phyloP scores from a whole-genome alignment of 2,329 filamentous ascomycete species.

The Alternaria sp. region DNA sequence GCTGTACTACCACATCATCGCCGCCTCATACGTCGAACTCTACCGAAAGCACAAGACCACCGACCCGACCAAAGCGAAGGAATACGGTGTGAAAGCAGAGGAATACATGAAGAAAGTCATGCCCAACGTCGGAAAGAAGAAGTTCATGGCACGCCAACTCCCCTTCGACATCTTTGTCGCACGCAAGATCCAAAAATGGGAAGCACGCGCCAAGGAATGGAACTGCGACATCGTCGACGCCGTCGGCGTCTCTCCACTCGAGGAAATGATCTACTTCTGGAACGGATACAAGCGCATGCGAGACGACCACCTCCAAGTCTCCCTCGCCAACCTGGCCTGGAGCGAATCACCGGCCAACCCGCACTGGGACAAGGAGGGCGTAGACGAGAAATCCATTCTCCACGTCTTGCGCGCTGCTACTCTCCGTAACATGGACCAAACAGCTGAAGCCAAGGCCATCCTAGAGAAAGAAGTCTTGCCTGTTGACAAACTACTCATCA shows the following conservation, averaged over 20 bases:
- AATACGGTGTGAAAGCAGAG: conserved; percentile 61
- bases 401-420: conserved; percentile 71
- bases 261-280: conserved; percentile 96
- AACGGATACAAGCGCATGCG: conserved; percentile 86
- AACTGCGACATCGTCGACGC: conserved; percentile 74
- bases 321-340: conserved; percentile 70
- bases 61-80: conserved; percentile 52
- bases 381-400: conserved; percentile 69
- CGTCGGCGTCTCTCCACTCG: conserved; percentile 77
- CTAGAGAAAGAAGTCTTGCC: conserved; percentile 68
- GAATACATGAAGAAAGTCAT: conserved; percentile 75
- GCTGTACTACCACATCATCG: conserved; percentile 89
- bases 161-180: conserved; percentile 87
- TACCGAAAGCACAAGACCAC: conserved; percentile 68
- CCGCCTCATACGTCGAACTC: conserved; percentile 76
- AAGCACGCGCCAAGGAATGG: conserved; percentile 72
- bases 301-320: conserved; percentile 66
- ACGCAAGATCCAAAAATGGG: conserved; percentile 88
- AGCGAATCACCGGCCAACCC: conserved; percentile 62
- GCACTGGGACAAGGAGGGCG: conserved; percentile 58
- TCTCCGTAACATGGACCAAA: conserved; percentile 66
- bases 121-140: conserved; percentile 79
- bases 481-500: conserved; percentile 62
- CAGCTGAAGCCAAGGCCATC: conserved; percentile 68
- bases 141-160: conserved; percentile 85